Percentiles rank a stretch among this genome's conserved stretches.
Conservation (phyloP, 768 basidiomycete species). For the Cystobasidium tubakii region DNA sequence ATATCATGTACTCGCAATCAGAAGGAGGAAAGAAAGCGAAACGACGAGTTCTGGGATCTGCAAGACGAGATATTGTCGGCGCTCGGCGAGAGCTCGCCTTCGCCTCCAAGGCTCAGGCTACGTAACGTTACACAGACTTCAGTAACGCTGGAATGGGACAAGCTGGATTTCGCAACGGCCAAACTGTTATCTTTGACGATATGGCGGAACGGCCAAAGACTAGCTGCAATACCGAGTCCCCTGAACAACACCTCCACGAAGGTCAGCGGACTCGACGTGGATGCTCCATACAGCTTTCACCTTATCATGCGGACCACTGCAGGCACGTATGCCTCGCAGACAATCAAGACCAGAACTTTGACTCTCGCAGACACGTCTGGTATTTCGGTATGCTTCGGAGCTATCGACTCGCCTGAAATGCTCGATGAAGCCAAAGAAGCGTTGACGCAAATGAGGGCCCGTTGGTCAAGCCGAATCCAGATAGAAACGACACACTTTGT, state of each 20-base stretch:
- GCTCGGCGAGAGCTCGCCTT: slow-evolving; percentile 65
- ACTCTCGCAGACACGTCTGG: slow-evolving; percentile 93
- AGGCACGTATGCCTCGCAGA: slow-evolving; percentile 78
- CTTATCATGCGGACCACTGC: slow-evolving; percentile 86
- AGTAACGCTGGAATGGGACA: slow-evolving; percentile 91
- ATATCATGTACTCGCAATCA: slow-evolving; percentile 88
- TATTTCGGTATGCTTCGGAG: slow-evolving; percentile 83
- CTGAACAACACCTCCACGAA: slow-evolving; percentile 69
- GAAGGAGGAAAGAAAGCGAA: slow-evolving; percentile 70
- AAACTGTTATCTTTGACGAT: slow-evolving; percentile 84
- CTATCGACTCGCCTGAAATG: slow-evolving; percentile 63
- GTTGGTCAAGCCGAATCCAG: slow-evolving; percentile 86
- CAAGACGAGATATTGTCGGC: slow-evolving; percentile 71
- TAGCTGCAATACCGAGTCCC: slow-evolving; percentile 77
- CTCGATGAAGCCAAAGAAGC: slow-evolving; percentile 76
- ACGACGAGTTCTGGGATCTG: slow-evolving; percentile 73
- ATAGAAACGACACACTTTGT: slow-evolving; percentile 99
- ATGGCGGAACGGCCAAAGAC: slow-evolving; percentile 81
- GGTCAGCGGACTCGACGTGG: slow-evolving; percentile 47
- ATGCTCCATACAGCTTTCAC: slow-evolving; percentile 83
- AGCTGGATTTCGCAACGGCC: slow-evolving; percentile 73
- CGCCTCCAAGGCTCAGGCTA: slow-evolving; percentile 71
- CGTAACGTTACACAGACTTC: slow-evolving; percentile 95
- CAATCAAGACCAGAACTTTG: slow-evolving; percentile 78
- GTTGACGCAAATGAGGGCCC: slow-evolving; percentile 75